Conservation (phyloP, 129 eudicot genomes). For the Chrysanthemum makinoi region DNA sequence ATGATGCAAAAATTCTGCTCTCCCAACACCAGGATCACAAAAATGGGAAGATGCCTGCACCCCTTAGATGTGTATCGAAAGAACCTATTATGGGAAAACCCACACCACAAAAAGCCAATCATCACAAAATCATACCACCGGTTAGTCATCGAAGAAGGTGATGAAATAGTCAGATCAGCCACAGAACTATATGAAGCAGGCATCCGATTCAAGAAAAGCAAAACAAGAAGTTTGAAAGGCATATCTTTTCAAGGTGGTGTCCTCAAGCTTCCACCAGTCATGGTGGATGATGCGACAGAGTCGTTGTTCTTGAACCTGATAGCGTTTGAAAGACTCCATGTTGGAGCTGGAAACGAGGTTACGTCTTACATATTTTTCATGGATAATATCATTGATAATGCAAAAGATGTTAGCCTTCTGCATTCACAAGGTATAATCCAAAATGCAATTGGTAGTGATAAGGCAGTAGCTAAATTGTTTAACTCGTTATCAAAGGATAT, state of each 20-base stretch:
- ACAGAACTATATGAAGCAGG: constrained; percentile 69
- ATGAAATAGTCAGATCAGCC: constrained; percentile 56
- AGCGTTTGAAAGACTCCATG: constrained; percentile 76
- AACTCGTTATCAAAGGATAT: constrained; percentile 53
- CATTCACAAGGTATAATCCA: constrained; percentile 48
- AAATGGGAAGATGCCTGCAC: constrained; percentile 43
- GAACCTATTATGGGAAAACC: constrained; percentile 51
- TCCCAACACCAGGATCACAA: constrained; percentile 30
- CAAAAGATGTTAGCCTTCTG: constrained; percentile 48
- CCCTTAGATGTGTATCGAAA: constrained; percentile 51
- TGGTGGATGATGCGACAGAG: constrained; percentile 59
- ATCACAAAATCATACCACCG: constrained; percentile 22
- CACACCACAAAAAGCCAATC: constrained; percentile 26
- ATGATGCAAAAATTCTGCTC: constrained; percentile 48
- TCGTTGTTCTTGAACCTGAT: constrained; percentile 57
- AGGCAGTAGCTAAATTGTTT: constrained; percentile 53
- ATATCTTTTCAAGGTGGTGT: constrained; percentile 49
- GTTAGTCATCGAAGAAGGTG: constrained; percentile 25
- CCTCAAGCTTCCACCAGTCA: constrained; percentile 52
- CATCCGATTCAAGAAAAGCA: constrained; percentile 43
- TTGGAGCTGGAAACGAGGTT: constrained; percentile 63
- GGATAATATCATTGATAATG: constrained; percentile 54
- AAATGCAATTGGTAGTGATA: constrained; percentile 51
- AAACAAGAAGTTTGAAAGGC: constrained; percentile 53
- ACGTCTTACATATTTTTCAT: constrained; percentile 59